Percentiles rank a stretch among this genome's conserved stretches.
Conservation (phyloP, 1,284 basidiomycete genomes). For the Entoloma clypeatum region DNA sequence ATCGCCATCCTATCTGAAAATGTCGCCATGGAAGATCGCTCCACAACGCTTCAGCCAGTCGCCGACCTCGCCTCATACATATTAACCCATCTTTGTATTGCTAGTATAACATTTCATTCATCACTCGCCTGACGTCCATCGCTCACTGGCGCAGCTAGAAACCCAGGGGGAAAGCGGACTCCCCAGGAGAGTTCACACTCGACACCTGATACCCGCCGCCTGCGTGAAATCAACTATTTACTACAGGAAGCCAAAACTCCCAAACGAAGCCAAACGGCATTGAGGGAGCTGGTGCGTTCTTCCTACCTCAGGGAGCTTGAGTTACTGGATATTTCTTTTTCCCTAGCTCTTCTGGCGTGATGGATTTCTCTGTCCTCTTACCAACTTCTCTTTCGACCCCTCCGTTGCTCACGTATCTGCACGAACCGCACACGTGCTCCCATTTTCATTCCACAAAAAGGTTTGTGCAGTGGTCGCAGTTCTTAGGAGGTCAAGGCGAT, state of each 20-base stretch:
- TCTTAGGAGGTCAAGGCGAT: constrained; percentile 1
- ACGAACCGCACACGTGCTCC: constrained; percentile 16
- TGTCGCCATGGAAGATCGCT: no score
- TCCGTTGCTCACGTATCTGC: constrained; percentile 3
- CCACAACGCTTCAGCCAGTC: no score
- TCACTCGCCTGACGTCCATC: background rate
- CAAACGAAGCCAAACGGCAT: constrained; percentile 8
- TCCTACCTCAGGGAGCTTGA: background rate
- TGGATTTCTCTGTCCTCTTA: constrained; percentile 13
- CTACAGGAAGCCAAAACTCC: constrained; percentile 5
- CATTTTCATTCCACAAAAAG: constrained; percentile 15
- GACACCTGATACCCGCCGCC: constrained; percentile 8
- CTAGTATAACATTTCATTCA: no score
- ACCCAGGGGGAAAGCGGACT: constrained; percentile 13
- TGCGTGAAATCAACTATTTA: constrained; percentile 10
- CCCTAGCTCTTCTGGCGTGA: constrained; percentile 14
- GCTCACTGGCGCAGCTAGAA: constrained; percentile 6
- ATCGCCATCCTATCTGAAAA: constrained; percentile 1
- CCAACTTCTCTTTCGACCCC: constrained; percentile 4
- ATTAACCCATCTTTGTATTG: no score
- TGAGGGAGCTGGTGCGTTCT: constrained; percentile 13
- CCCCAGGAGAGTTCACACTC: constrained; percentile 11
- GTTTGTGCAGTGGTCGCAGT: constrained; percentile 5
- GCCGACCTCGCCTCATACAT: no score
- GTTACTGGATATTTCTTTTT: constrained; percentile 5